Conservation (phyloP, 225 moss, liverwort and hornwort genomes). For the Physcomitrium patens region DNA sequence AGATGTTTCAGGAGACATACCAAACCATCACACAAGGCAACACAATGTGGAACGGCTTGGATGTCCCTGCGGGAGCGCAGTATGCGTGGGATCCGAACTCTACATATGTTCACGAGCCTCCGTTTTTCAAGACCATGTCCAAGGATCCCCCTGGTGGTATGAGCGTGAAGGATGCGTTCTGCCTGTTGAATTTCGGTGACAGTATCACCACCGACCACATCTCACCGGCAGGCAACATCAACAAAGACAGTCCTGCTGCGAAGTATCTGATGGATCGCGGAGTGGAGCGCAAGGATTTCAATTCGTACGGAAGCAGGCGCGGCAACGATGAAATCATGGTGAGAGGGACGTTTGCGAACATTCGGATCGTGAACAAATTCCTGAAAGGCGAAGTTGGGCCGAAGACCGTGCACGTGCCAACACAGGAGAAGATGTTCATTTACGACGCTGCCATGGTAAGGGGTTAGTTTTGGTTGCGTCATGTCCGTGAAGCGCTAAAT, state of each 20-base stretch:
- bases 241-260: constrained; percentile 91
- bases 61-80: constrained; percentile 69
- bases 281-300: constrained; percentile 85
- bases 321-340: constrained; percentile 95
- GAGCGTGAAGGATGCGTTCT: constrained; percentile 87
- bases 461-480: not conserved
- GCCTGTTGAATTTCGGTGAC: constrained; percentile 85
- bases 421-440: constrained; percentile 75
- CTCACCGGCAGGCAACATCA: constrained; percentile 95
- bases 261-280: constrained; percentile 70
- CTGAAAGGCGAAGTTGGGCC: constrained; percentile 88
- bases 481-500: not conserved
- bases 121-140: constrained; percentile 86
- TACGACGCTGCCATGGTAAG: constrained; percentile 87
- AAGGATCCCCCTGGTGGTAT: constrained; percentile 77
- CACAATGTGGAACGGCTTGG: constrained; percentile 82
- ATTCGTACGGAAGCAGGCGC: constrained; percentile 95
- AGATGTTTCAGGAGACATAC: constrained; percentile 89
- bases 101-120: constrained; percentile 93
- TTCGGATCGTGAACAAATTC: constrained; percentile 97
- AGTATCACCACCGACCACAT: constrained; percentile 98
- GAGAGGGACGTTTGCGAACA: constrained; percentile 92
- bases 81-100: constrained; percentile 86
- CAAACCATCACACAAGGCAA: constrained; percentile 80
- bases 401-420: constrained; percentile 81